A percentile compares a stretch with the other conserved stretches of the same genome.
These are phyloP conservation scores for Trypanosoma congolense DNA, from an alignment of 208 protist genomes.

Conservation along the genomic window DNA sequence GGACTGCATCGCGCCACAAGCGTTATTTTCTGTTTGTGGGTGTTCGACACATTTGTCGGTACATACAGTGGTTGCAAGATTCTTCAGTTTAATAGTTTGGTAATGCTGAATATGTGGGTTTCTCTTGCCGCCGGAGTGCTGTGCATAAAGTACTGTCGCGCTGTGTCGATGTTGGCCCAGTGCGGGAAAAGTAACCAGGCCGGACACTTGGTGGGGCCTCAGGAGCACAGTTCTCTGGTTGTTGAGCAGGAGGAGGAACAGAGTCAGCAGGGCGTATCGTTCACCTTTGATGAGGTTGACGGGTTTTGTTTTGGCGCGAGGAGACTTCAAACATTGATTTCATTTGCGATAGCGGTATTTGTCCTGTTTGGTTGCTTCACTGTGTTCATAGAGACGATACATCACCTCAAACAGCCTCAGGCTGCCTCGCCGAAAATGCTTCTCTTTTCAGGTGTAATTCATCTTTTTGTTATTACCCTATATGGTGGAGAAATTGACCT, in stretches of 20 bases:
- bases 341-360: slow-evolving; percentile 46
- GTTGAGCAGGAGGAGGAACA: background rate
- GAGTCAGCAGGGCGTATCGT: background rate
- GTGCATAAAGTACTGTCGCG: slow-evolving; percentile 14
- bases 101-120: slow-evolving; percentile 35
- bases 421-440: slow-evolving; percentile 25
- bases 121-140: slow-evolving; percentile 37
- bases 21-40: slow-evolving; percentile 37
- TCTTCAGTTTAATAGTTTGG: slow-evolving; percentile 34
- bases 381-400: slow-evolving; percentile 40
- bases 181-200: background rate
- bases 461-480: slow-evolving; percentile 33
- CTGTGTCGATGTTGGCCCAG: background rate
- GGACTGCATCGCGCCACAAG: slow-evolving; percentile 12
- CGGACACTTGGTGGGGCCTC: background rate
- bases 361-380: slow-evolving; percentile 57
- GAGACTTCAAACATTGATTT: slow-evolving; percentile 43
- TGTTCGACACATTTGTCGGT: slow-evolving; percentile 24
- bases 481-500: slow-evolving; percentile 43
- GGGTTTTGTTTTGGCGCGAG: slow-evolving; percentile 50
- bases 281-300: slow-evolving; percentile 8
- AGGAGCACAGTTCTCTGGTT: background rate
- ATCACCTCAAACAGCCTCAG: slow-evolving; percentile 32
- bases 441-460: slow-evolving; percentile 17
- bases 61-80: slow-evolving; percentile 35